A percentile compares a stretch with the other conserved stretches of the same genome.
These are phyloP conservation scores for Diaporthe destruens DNA, from an alignment of 2,329 filamentous ascomycete genomes.

Conservation along the genomic window DNA sequence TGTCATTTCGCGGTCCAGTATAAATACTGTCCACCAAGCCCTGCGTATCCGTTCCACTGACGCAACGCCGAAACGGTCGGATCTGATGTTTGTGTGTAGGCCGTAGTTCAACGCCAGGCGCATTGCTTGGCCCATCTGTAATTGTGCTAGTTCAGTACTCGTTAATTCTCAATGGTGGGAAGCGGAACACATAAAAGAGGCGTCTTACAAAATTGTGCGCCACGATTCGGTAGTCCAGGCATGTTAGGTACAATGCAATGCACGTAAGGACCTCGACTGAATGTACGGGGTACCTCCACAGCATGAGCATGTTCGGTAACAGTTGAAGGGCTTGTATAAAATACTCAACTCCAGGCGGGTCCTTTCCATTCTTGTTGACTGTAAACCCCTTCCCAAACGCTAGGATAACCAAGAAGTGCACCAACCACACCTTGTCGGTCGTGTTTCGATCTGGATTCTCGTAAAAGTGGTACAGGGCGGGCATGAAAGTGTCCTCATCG, in stretches of 20 bases:
- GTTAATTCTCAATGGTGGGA: too few species aligned
- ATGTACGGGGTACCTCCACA: conserved; percentile 23
- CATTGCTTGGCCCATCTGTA: conserved; percentile 63
- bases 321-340: conserved; percentile 60
- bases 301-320: conserved; percentile 9
- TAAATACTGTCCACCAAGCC: conserved; percentile 67
- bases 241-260: conserved; percentile 61
- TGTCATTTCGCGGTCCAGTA: conserved; percentile 66
- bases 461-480: conserved; percentile 47
- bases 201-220: conserved; percentile 22
- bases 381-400: conserved; percentile 69
- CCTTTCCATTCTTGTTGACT: conserved; percentile 51
- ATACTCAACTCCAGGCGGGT: conserved; percentile 61
- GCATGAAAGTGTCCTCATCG: conserved; percentile 65
- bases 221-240: conserved; percentile 22
- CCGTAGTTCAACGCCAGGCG: conserved; percentile 62
- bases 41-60: conserved; percentile 60
- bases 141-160: not conserved
- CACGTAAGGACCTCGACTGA: conserved; percentile 61
- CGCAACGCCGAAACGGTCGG: conserved; percentile 54
- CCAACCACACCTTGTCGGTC: conserved; percentile 57
- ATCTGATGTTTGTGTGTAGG: conserved; percentile 65
- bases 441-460: conserved; percentile 38
- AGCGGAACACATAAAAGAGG: too few species aligned
- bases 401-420: conserved; percentile 66